Conservation (phyloP, 179 eudicot genomes). For the Amaranthus tricolor region DNA sequence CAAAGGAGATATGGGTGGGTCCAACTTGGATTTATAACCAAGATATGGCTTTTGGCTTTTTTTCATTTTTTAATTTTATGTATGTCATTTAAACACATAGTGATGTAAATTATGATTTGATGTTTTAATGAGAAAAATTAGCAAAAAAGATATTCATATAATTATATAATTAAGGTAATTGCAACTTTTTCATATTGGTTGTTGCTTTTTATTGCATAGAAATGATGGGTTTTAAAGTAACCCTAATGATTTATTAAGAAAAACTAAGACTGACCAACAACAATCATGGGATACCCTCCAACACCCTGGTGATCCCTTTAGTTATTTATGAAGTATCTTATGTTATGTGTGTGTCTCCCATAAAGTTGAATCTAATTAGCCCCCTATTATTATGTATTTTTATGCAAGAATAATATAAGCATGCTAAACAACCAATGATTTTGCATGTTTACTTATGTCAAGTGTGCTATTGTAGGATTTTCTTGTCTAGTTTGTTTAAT, state of each 20-base stretch:
- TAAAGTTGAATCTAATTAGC: conserved; percentile 31
- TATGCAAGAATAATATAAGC: conserved; percentile 18
- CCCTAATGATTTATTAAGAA: conserved; percentile 26
- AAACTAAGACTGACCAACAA: conserved; percentile 37
- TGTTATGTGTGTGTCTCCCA: conserved; percentile 71
- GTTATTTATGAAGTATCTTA: conserved; percentile 34
- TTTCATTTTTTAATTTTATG: conserved; percentile 5
- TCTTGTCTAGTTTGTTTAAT: conserved; percentile 20
- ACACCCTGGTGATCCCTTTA: conserved; percentile 23
- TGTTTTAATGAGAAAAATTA: conserved; percentile 25
- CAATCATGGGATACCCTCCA: conserved; percentile 32
- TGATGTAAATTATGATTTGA: conserved; percentile 19
- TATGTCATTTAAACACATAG: conserved; percentile 25
- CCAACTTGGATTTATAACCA: conserved; percentile 43
- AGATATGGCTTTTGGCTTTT: conserved; percentile 28
- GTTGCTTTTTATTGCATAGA: conserved; percentile 26
- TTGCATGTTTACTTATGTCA: conserved; percentile 24
- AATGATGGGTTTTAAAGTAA: conserved; percentile 31
- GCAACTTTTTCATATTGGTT: conserved; percentile 18
- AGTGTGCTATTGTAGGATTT: conserved; percentile 22
- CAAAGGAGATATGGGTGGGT: conserved; percentile 51
- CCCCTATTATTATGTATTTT: conserved; percentile 14
- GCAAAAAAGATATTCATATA: conserved; percentile 17
- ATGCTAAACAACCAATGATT: conserved; percentile 35
- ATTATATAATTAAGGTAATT: conserved; percentile 21